These are phyloP conservation scores for Candida glaebosa DNA, from an alignment of 805 yeast genomes.

Conservation along the genomic window DNA sequence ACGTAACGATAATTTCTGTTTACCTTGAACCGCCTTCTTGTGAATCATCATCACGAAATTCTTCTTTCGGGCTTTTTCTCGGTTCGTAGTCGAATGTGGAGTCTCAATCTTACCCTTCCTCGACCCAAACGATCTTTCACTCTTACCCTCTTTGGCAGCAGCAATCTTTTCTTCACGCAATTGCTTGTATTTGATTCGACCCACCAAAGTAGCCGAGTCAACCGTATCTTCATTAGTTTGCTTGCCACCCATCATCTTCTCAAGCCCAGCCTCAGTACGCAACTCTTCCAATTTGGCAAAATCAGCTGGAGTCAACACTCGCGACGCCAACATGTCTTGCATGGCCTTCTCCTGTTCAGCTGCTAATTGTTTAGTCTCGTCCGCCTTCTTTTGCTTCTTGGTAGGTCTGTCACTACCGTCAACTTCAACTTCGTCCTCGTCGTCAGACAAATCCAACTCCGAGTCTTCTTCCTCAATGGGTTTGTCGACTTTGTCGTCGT, in stretches of 20 bases:
- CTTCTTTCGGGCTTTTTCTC: slow-evolving; percentile 97
- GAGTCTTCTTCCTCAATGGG: slow-evolving; percentile 27
- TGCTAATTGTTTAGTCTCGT: slow-evolving; percentile 16
- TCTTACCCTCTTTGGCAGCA: slow-evolving; percentile 84
- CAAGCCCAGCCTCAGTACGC: slow-evolving; percentile 79
- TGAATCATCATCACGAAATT: slow-evolving; percentile 98
- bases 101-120: slow-evolving; percentile 74
- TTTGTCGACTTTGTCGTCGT: slow-evolving; percentile 44
- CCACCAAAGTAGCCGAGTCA: slow-evolving; percentile 73
- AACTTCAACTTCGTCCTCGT: slow-evolving; percentile 20
- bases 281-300: slow-evolving; percentile 93
- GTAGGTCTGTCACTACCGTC: slow-evolving; percentile 34
- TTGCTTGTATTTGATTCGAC: slow-evolving; percentile 79
- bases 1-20: slow-evolving; percentile 81
- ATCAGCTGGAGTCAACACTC: slow-evolving; percentile 95
- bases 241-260: slow-evolving; percentile 64
- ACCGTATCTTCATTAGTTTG: slow-evolving; percentile 76
- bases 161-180: slow-evolving; percentile 88
- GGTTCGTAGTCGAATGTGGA: slow-evolving; percentile 87
- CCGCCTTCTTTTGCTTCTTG: slow-evolving; percentile 26
- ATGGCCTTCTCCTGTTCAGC: slow-evolving; percentile 25
- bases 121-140: slow-evolving; percentile 87
- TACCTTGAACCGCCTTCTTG: slow-evolving; percentile 90
- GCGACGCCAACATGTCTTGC: slow-evolving; percentile 61
- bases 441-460: slow-evolving; percentile 25